phyloP scores from a whole-genome alignment of 179 eudicot species.

The Vitellaria paradoxa region DNA sequence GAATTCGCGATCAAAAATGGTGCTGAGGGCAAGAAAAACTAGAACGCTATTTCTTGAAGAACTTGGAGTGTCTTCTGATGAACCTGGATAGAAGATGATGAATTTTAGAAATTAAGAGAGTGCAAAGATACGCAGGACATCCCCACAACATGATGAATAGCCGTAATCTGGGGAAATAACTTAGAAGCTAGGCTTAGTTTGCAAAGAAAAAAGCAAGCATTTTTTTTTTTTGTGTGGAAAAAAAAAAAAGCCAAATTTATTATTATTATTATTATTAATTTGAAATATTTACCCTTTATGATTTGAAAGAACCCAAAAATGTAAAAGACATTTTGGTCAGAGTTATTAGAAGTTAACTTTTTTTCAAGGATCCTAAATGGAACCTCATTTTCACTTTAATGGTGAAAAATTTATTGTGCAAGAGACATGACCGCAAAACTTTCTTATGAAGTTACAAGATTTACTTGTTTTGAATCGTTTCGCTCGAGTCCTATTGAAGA shows the following conservation, averaged over 20 bases:
- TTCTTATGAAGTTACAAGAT: not conserved
- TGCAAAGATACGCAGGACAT: not conserved
- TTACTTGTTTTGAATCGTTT: constrained; percentile 3
- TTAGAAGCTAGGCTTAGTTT: not conserved
- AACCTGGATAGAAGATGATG: constrained; percentile 45
- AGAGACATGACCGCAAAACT: not conserved
- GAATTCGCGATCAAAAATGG: not conserved
- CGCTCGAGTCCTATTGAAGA: not conserved
- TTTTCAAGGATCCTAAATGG: not conserved
- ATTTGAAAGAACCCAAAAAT: too few relatives aligned
- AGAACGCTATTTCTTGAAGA: constrained; percentile 92
- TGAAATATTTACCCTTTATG: too few relatives aligned
- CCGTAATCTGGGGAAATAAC: not conserved
- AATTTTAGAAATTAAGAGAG: not conserved
- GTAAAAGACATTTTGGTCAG: too few relatives aligned
- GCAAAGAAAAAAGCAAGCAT: too few relatives aligned
- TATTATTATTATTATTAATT: too few relatives aligned
- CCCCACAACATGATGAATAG: not conserved
- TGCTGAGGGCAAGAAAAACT: constrained; percentile 4
- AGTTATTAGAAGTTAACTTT: not conserved
- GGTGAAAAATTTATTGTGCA: not conserved
- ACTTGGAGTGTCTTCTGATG: constrained; percentile 83
- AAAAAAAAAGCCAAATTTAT: too few relatives aligned
- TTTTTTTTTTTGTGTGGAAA: too few relatives aligned
- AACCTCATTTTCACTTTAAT: not conserved